Evolutionary conservation across 371 early-diverging fungal species (phyloP).

Genomic region (Zancudomyces culisetae): DNA sequence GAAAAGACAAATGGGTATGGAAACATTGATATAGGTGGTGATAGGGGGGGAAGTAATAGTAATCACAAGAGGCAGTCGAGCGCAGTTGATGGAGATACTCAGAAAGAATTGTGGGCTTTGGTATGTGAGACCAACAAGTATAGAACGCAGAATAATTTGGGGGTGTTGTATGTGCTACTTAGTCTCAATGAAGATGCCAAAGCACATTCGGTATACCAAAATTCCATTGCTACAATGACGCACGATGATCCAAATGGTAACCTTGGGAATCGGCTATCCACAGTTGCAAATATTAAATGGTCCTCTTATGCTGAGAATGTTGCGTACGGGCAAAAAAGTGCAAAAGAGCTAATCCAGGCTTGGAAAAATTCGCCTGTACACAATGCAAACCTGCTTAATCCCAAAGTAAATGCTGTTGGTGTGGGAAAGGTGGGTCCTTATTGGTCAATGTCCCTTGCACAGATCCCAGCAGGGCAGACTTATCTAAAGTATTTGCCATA

Average conservation of each 20-base stretch:
- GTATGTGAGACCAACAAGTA: conserved; percentile 1
- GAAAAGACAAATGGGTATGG: too few relatives aligned
- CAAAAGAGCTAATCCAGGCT: conserved; percentile 10
- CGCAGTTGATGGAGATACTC: too few relatives aligned
- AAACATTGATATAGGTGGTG: too few relatives aligned
- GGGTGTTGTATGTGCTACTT: neutral
- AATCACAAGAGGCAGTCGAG: too few relatives aligned
- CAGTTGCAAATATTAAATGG: conserved; percentile 8
- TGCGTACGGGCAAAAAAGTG: conserved; percentile 15
- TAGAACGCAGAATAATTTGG: neutral
- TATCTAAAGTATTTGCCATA: neutral
- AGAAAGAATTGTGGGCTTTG: too few relatives aligned
- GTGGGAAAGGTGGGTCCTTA: conserved; percentile 6
- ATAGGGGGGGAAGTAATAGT: too few relatives aligned
- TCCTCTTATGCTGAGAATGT: conserved; percentile 23
- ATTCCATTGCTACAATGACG: conserved; percentile 14
- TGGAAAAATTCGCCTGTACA: conserved; percentile 29
- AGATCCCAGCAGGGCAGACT: neutral
- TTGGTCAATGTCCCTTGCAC: conserved; percentile 12
- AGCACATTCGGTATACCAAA: conserved; percentile 18
- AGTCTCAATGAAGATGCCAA: conserved; percentile 11
- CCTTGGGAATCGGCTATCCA: conserved; percentile 7
- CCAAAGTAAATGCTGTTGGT: conserved; percentile 5
- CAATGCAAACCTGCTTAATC: conserved; percentile 20
- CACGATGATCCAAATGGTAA: conserved; percentile 12